Conservation (phyloP, 306 rosid genomes). For the Cicer yamashitae region DNA sequence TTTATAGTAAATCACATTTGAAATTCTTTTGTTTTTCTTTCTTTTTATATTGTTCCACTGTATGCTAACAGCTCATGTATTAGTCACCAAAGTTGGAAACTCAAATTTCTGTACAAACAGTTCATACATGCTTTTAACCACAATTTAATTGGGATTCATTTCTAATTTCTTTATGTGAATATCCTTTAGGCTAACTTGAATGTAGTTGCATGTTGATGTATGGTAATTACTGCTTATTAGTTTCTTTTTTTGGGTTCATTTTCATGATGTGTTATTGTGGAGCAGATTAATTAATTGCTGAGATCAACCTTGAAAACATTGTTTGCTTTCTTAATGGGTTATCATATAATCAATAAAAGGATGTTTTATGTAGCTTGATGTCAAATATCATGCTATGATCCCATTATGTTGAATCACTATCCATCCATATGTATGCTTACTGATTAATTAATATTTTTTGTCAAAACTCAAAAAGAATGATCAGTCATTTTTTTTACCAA, state of each 20-base stretch:
- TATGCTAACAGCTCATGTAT: conserved; percentile 60
- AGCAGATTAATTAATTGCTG: conserved; percentile 26
- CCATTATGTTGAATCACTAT: neutral
- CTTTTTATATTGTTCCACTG: conserved; percentile 31
- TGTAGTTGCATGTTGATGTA: conserved; percentile 17
- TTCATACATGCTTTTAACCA: conserved; percentile 44
- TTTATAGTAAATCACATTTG: conserved; percentile 53
- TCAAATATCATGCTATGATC: conserved; percentile 7
- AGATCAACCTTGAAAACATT: conserved; percentile 21
- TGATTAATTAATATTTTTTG: neutral
- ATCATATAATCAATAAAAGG: conserved; percentile 10
- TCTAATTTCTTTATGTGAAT: conserved; percentile 16
- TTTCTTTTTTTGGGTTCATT: conserved; percentile 24
- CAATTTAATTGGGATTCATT: conserved; percentile 43
- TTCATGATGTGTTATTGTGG: conserved; percentile 3
- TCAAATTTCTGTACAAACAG: conserved; percentile 48
- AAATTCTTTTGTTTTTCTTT: conserved; percentile 39
- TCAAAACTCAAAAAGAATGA: neutral
- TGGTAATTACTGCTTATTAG: conserved; percentile 16
- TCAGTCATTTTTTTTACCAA: conserved; percentile 20
- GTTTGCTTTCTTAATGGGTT: conserved; percentile 28
- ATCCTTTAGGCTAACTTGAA: conserved; percentile 26
- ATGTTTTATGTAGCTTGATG: conserved; percentile 6
- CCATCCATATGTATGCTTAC: neutral
- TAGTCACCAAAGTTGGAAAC: conserved; percentile 44